These are phyloP conservation scores for Solanum paucissectum DNA, from an alignment of 257 asterid genomes.

Conservation along the genomic window DNA sequence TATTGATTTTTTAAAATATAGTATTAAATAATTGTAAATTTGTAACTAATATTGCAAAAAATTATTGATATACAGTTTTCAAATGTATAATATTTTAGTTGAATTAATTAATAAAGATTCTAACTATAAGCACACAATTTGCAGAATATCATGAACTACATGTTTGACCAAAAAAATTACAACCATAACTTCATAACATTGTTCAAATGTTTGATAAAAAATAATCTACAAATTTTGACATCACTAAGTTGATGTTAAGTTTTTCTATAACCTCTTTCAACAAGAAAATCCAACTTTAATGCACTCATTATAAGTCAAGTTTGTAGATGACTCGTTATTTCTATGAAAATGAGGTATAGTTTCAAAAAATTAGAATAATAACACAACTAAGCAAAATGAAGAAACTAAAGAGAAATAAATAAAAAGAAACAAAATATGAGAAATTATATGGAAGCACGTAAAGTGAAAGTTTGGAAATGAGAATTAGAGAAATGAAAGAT, in stretches of 20 bases:
- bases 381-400: neutral
- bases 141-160: neutral
- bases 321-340: neutral
- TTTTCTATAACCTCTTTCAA: neutral
- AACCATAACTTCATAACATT: neutral
- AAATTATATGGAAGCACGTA: neutral
- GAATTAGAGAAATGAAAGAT: neutral
- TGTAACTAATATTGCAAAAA: neutral
- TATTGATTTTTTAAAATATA: neutral
- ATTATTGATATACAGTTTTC: neutral
- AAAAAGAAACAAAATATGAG: neutral
- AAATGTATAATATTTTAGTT: neutral
- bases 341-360: neutral
- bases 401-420: neutral
- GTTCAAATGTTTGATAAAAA: neutral
- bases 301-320: neutral
- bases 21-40: neutral
- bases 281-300: neutral
- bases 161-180: neutral
- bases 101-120: neutral
- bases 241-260: neutral
- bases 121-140: neutral
- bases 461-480: neutral
- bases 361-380: neutral
- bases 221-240: neutral